Evolutionary conservation across 1,139 yeast genomes (phyloP), one percentile per base, ranked within the genome.

Genomic region (Pichia kudriavzevii): DNA sequence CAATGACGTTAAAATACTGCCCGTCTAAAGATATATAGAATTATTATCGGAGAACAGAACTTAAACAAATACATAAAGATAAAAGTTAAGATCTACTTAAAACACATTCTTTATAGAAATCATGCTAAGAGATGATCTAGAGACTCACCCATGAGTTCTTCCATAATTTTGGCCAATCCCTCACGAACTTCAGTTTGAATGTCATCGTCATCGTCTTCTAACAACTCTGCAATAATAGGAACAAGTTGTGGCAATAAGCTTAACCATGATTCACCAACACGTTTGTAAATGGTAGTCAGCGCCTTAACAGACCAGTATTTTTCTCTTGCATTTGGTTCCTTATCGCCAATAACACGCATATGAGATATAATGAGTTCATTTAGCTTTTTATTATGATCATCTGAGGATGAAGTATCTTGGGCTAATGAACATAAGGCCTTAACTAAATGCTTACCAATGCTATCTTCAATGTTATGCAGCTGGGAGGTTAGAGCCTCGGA

Each of bases 241-340:
- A 93, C 94, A 50, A 91, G 70, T 52, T 91, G 95, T 18, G 98
- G 98, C 53, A 91, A 69, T 66, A 83, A 71, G 25, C 80, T 65
- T 45, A 91, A 72, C 98, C 98, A 91, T 57, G 79, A 87, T 53
- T 91, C 97, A 35, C 97, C 97, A 55, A 87, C 79, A 65, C 83
- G 83, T 47, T 83, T 83, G 70, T 87, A 91, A 27, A 91, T 75
- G 18, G 76, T 68, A 60, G 84, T 84, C 59, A 88, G 71, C 2
- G 84, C 67, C 55, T 80, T 75, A 35, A 85, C 72, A 21, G 95
- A 76, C 94, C 95, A 84, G 48, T 80, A 69, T 66, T 87, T 87
- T 50, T 76, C 82, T 37, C 61, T 60, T 5, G 43, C 16, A 9
- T 31, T 14, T 12, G 75, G 53, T 31, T 57, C 53, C 44, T 72